A percentile compares a stretch with the other conserved stretches of the same genome.
Evolutionary conservation across 345 rosid genomes (phyloP).

Genomic region (Eucalyptus paniculata): DNA sequence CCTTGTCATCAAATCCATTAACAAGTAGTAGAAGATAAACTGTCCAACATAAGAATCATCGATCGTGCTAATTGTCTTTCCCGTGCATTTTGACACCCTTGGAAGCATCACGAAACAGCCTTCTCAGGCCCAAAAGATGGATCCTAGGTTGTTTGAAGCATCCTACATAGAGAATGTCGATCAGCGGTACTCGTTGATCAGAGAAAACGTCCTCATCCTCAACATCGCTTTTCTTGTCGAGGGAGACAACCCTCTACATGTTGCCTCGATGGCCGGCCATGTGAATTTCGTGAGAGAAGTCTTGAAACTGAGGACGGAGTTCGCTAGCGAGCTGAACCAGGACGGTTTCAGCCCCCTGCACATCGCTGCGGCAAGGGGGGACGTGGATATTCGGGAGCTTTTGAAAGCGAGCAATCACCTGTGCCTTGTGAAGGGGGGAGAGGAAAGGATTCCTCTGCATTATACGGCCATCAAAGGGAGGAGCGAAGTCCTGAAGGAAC

Average conservation of each 20-base stretch:
- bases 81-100: not conserved
- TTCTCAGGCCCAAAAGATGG: not conserved
- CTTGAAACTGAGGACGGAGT: not conserved
- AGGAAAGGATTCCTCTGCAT: constrained; percentile 18
- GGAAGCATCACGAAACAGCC: not conserved
- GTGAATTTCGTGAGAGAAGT: constrained; percentile 9
- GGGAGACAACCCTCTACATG: constrained; percentile 13
- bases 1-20: not conserved
- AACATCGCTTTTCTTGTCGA: not conserved
- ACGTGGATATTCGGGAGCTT: constrained; percentile 4
- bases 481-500: constrained; percentile 3
- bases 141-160: constrained; percentile 1
- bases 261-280: constrained; percentile 15
- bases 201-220: not conserved
- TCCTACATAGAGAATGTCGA: not conserved
- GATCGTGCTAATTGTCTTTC: not conserved
- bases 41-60: not conserved
- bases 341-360: constrained; percentile 15
- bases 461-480: constrained; percentile 17
- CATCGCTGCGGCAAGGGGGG: constrained; percentile 12
- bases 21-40: not conserved
- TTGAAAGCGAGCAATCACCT: constrained; percentile 6
- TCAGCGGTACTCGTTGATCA: not conserved
- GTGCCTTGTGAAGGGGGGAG: constrained; percentile 27
- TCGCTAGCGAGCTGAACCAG: constrained; percentile 6